Conservation (phyloP, 2,329 filamentous ascomycete genomes). For the Diaporthe helianthi region DNA sequence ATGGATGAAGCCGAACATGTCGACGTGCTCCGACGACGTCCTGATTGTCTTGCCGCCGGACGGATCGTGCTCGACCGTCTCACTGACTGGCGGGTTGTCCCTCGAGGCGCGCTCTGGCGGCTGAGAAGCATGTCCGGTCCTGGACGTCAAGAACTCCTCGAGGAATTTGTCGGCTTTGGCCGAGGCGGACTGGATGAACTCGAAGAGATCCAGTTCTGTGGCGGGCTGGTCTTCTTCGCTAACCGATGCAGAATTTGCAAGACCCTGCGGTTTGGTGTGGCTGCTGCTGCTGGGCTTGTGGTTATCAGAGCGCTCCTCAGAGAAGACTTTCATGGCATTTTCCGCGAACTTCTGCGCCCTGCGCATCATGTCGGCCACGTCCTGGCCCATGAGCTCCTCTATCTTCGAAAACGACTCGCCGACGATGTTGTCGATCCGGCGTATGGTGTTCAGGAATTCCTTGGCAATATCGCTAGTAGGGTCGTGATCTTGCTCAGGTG, state of each 20-base stretch:
- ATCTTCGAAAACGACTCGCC: neutral
- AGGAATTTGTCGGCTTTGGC: slow-evolving; percentile 49
- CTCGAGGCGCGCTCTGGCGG: slow-evolving; percentile 7
- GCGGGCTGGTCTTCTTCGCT: slow-evolving; percentile 38
- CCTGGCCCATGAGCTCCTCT: neutral
- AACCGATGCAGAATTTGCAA: neutral
- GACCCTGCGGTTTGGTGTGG: neutral
- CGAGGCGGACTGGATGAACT: slow-evolving; percentile 47
- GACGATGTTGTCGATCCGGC: neutral
- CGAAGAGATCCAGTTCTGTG: slow-evolving; percentile 52
- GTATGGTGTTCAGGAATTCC: neutral
- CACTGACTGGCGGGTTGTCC: slow-evolving; percentile 21
- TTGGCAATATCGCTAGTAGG: neutral
- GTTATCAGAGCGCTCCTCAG: neutral
- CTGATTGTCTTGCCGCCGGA: slow-evolving; percentile 43
- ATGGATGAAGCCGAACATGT: slow-evolving; percentile 52
- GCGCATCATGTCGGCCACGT: slow-evolving; percentile 6
- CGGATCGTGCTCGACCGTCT: slow-evolving; percentile 34
- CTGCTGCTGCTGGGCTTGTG: neutral
- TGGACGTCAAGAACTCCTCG: slow-evolving; percentile 48
- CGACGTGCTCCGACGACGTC: slow-evolving; percentile 51
- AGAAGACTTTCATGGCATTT: neutral
- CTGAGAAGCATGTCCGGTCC: slow-evolving; percentile 34
- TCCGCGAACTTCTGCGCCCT: neutral
- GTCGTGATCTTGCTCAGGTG: neutral